Evolutionary conservation across 148 eudicot genomes (phyloP), one percentile per base, ranked within the genome.

Genomic region (Agrostemma githago): DNA sequence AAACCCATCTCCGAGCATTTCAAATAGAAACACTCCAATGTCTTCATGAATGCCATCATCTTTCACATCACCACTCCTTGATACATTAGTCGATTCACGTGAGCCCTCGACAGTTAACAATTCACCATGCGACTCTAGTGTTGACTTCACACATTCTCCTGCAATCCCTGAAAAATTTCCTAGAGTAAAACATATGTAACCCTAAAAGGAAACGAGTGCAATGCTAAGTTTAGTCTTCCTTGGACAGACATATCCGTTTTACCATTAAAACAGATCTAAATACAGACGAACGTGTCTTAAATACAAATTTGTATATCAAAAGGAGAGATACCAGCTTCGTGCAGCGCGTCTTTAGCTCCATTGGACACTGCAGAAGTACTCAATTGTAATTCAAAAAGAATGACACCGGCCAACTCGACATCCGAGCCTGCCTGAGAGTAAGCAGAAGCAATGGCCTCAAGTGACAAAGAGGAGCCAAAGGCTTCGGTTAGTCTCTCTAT

Each of bases 1-100:
- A 78, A 88, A 92, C 44, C 94, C 97, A 79, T 88, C 87, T 46
- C 92, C 94, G 72, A 92, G 95, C 94, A 92, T 88, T 68, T 78
- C 62, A 54, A 83, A 87, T 71, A 92, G 78, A 84, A 92, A 92
- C 16, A 82, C 83, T 77, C 84, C 90, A 6, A 83, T 26, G 75
- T 86, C 90, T 34, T 42, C 72, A 73, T 82, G 82, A 88, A 65
- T 63, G 41, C 61, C 69, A 58, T 65, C 75, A 46, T 80, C 79
- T 72, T 71, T 75, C 62, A 12, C 58, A 62, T 10, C 14, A 26
- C 37, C 62, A 21, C 42, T 73, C 26, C 70, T 20, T 38, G 77
- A 79, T 43, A 51, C 72, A 19, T 58, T 68, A 42, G 42, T 59
- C 46, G 70, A 16, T 51, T 62, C 68, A 8, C 53, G 21, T 5